phyloP scores from a whole-genome alignment of 345 rosid genomes.

The Acer saccharum region DNA sequence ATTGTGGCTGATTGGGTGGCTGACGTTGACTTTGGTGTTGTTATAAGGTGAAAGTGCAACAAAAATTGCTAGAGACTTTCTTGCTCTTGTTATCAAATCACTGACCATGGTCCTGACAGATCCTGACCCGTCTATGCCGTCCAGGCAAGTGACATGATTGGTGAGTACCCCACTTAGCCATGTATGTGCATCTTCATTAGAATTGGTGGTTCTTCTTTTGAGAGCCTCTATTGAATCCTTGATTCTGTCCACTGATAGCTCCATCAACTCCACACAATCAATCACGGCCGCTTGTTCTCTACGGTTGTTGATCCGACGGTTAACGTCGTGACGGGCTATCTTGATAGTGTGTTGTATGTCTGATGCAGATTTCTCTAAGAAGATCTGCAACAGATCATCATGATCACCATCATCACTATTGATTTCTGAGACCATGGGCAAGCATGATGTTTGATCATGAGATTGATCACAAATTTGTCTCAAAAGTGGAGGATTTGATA shows the following conservation, averaged over 20 bases:
- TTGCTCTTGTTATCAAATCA: conserved; percentile 58
- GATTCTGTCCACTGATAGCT: conserved; percentile 51
- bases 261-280: conserved; percentile 67
- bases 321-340: background rate
- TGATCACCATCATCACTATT: conserved; percentile 12
- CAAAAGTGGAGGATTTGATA: background rate
- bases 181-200: conserved; percentile 53
- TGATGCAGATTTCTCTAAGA: conserved; percentile 36
- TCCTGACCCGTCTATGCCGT: conserved; percentile 44
- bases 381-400: conserved; percentile 35
- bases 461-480: conserved; percentile 42
- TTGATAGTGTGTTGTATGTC: conserved; percentile 27
- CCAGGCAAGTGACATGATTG: conserved; percentile 77
- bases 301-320: conserved; percentile 34
- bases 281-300: conserved; percentile 39
- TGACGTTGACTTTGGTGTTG: conserved; percentile 4
- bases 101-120: conserved; percentile 34
- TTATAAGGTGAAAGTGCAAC: conserved; percentile 37
- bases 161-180: conserved; percentile 87
- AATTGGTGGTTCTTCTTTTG: conserved; percentile 28
- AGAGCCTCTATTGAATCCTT: conserved; percentile 51
- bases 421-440: conserved; percentile 38
- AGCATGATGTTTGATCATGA: conserved; percentile 44
- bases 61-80: conserved; percentile 57
- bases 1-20: conserved; percentile 12